Evolutionary conservation across 2,329 filamentous ascomycete genomes (phyloP).

Genomic region (Neofusicoccum umdonicola): DNA sequence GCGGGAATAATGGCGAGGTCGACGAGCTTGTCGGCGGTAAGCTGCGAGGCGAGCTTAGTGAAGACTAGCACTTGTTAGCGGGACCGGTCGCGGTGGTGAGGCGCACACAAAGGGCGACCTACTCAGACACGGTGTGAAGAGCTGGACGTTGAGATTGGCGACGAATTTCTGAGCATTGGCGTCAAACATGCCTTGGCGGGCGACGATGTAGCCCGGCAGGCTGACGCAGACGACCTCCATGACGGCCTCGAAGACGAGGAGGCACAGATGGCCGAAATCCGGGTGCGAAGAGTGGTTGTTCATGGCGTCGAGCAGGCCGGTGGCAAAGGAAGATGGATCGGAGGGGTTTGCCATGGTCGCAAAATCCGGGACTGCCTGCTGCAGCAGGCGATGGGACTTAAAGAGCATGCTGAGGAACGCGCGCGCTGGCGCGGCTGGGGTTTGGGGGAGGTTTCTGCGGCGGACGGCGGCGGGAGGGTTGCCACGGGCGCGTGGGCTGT

Average conservation of each 20-base stretch:
- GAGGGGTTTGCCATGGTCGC: constrained; percentile 31
- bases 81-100: neutral
- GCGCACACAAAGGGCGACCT: constrained; percentile 37
- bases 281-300: constrained; percentile 54
- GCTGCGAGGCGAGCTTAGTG: constrained; percentile 90
- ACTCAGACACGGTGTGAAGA: constrained; percentile 97
- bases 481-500: neutral
- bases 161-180: constrained; percentile 95
- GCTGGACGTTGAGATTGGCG: constrained; percentile 90
- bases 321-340: constrained; percentile 24
- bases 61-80: constrained; percentile 63
- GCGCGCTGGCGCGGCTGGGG: constrained; percentile 38
- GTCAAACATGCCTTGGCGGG: constrained; percentile 86
- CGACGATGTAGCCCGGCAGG: constrained; percentile 89
- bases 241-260: constrained; percentile 92
- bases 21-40: constrained; percentile 83
- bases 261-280: constrained; percentile 65
- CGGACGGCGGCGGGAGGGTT: neutral
- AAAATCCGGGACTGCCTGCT: constrained; percentile 25
- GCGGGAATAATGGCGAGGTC: constrained; percentile 93
- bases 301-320: constrained; percentile 30
- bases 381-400: constrained; percentile 3
- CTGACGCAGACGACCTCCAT: constrained; percentile 94
- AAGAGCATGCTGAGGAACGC: constrained; percentile 24
- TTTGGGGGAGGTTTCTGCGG: constrained; percentile 43